Evolutionary conservation across 2,329 filamentous ascomycete genomes (phyloP).

Genomic region (Ophioceras dolichostomum): DNA sequence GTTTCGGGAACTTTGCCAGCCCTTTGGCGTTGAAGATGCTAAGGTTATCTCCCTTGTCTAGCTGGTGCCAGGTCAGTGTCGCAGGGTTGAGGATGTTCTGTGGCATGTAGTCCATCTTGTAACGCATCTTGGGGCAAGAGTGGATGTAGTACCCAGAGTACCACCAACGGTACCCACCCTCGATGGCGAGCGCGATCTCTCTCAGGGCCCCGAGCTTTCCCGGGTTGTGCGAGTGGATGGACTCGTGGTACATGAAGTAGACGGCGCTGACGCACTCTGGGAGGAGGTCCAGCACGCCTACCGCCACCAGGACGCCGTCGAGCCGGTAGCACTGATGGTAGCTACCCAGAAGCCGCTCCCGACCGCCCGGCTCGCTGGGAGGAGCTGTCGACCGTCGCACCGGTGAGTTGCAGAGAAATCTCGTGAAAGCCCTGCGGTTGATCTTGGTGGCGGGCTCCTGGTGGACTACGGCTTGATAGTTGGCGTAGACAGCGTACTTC

Average conservation of each 20-base stretch:
- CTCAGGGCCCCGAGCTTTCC: slow-evolving; percentile 66
- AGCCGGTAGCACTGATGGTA: slow-evolving; percentile 75
- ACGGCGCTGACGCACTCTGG: slow-evolving; percentile 69
- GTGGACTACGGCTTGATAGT: slow-evolving; percentile 67
- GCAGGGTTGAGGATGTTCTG: slow-evolving; percentile 64
- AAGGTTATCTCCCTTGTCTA: slow-evolving; percentile 39
- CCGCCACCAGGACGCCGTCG: slow-evolving; percentile 62
- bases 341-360: slow-evolving; percentile 49
- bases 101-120: slow-evolving; percentile 69
- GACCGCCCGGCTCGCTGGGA: slow-evolving; percentile 32
- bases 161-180: slow-evolving; percentile 62
- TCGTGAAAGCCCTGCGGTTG: slow-evolving; percentile 47
- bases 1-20: slow-evolving; percentile 32
- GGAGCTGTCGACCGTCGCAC: slow-evolving; percentile 36
- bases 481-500: slow-evolving; percentile 59
- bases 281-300: slow-evolving; percentile 66
- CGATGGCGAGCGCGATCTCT: slow-evolving; percentile 58
- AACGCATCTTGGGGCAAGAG: slow-evolving; percentile 69
- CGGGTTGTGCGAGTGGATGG: slow-evolving; percentile 55
- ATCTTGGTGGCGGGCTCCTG: slow-evolving; percentile 50
- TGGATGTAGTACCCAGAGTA: slow-evolving; percentile 78
- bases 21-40: slow-evolving; percentile 37
- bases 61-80: slow-evolving; percentile 46
- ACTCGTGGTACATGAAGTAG: slow-evolving; percentile 72
- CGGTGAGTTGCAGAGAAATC: slow-evolving; percentile 65